Evolutionary conservation across 2,329 filamentous ascomycete species (phyloP).

Genomic region (Zymoseptoria tritici): DNA sequence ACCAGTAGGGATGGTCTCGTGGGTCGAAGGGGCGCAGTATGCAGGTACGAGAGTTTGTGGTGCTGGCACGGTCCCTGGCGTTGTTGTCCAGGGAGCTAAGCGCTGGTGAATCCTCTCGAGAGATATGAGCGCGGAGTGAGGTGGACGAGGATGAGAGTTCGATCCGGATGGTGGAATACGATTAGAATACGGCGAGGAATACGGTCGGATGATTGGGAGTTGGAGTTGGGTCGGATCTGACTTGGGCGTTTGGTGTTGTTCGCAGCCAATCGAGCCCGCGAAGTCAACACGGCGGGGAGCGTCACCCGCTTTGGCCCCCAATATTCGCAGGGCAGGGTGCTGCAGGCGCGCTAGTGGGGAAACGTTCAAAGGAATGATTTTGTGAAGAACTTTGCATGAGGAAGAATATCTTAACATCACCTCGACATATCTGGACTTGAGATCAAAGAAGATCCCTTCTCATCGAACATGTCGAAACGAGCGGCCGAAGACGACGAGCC

Average conservation of each 20-base stretch:
- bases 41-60: background rate
- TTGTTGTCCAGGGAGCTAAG: background rate
- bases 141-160: background rate
- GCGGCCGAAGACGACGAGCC: conserved; percentile 45
- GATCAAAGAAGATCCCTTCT: background rate
- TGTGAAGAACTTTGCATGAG: background rate
- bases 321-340: background rate
- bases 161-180: background rate
- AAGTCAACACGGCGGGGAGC: background rate
- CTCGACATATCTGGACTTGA: background rate
- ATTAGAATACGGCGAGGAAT: background rate
- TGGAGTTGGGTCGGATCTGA: background rate
- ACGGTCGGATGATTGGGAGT: background rate
- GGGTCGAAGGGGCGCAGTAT: background rate
- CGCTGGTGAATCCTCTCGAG: background rate
- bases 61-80: background rate
- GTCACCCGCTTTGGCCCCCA: background rate
- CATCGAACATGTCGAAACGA: conserved; percentile 51
- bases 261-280: background rate
- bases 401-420: background rate
- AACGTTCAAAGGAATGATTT: background rate
- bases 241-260: background rate
- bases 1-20: conserved; percentile 1
- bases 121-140: background rate
- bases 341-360: background rate